A percentile compares a stretch with the other conserved stretches of the same genome.
These are phyloP conservation scores for Alliaria petiolata DNA, from an alignment of 345 rosid genomes.

Conservation along the genomic window DNA sequence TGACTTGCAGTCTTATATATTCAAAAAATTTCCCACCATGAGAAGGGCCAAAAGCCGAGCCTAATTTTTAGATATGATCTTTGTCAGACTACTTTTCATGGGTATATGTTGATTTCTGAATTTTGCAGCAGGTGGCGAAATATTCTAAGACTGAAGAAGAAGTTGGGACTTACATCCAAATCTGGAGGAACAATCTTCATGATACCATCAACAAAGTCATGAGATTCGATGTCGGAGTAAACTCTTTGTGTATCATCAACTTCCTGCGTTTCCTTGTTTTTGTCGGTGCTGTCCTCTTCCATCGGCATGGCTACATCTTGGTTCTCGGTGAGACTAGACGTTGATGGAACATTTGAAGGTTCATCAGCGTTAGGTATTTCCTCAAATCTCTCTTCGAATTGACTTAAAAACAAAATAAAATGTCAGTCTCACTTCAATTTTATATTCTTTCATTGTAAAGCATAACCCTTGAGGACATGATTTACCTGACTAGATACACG, in stretches of 20 bases:
- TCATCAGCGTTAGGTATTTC: constrained; percentile 63
- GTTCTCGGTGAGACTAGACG: constrained; percentile 46
- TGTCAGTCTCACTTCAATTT: constrained; percentile 3
- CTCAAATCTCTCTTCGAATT: constrained; percentile 90
- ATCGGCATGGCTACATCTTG: constrained; percentile 27
- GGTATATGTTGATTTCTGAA: not conserved
- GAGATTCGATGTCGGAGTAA: constrained; percentile 55
- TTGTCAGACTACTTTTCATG: no score
- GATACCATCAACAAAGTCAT: constrained; percentile 80
- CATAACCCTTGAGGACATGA: not conserved
- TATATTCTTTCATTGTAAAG: constrained; percentile 1
- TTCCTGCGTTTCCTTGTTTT: constrained; percentile 49
- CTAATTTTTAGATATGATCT: no score
- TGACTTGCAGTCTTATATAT: not conserved
- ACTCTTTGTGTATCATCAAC: constrained; percentile 48
- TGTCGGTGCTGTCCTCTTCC: constrained; percentile 53
- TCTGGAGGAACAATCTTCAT: constrained; percentile 96
- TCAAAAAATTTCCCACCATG: no score
- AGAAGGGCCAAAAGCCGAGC: no score
- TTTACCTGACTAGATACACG: constrained; percentile 92
- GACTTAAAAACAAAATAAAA: constrained; percentile 37
- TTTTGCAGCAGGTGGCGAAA: no score
- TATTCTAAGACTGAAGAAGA: not conserved
- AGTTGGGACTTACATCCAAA: constrained; percentile 62
- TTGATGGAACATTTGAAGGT: constrained; percentile 52